phyloP scores from a whole-genome alignment of 78 protist genomes.

The Isochrysis galbana region DNA sequence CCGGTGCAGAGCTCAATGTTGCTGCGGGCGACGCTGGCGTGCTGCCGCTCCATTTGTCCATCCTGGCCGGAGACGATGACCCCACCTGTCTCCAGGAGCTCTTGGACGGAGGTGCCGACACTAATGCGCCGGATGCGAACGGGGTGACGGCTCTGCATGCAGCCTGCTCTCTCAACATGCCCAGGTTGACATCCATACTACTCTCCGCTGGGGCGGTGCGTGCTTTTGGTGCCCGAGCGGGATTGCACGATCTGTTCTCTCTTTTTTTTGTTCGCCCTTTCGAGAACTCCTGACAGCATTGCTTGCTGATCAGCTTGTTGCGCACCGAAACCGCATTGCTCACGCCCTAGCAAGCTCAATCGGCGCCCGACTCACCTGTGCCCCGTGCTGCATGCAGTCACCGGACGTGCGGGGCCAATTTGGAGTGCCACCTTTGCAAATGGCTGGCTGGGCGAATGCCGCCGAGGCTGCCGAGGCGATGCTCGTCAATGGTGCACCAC shows the following conservation, averaged over 20 bases:
- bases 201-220: not conserved
- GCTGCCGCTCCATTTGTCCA: not conserved
- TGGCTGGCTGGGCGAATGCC: not conserved
- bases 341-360: too few relatives aligned
- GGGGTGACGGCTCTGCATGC: not conserved
- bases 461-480: slow-evolving; percentile 2
- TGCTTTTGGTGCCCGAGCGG: too few relatives aligned
- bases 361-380: too few relatives aligned
- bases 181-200: not conserved
- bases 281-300: too few relatives aligned
- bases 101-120: not conserved
- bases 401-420: not conserved
- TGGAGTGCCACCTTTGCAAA: not conserved
- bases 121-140: not conserved
- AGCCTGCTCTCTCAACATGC: not conserved
- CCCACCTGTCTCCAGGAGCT: not conserved
- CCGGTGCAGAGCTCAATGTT: not conserved
- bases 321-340: too few relatives aligned
- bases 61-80: not conserved
- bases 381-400: too few relatives aligned
- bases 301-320: too few relatives aligned
- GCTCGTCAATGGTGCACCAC: not conserved
- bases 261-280: too few relatives aligned
- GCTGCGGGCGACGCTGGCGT: not conserved
- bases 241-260: too few relatives aligned